Evolutionary conservation across 495 filamentous ascomycete genomes (phyloP).

Genomic region (Penicillium subrubescens): DNA sequence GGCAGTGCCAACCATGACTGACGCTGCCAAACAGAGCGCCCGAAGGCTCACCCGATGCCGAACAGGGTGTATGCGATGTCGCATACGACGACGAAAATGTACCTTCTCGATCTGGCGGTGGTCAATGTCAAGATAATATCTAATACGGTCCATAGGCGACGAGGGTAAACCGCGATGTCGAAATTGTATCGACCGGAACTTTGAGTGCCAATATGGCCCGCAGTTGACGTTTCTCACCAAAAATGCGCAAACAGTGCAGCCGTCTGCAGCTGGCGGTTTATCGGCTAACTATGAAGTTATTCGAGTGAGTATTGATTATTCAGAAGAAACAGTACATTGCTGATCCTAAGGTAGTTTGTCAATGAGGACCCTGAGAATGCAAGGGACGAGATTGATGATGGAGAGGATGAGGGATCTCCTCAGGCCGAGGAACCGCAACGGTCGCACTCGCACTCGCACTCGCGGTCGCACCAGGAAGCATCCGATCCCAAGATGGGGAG

Average conservation of each 20-base stretch:
- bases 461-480: not conserved
- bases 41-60: constrained; percentile 37
- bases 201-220: constrained; percentile 41
- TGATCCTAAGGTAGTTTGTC: constrained; percentile 28
- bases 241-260: constrained; percentile 37
- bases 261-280: constrained; percentile 13
- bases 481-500: not conserved
- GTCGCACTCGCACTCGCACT: not conserved
- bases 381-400: not conserved
- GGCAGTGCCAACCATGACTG: constrained; percentile 11
- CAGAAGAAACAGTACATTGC: not conserved
- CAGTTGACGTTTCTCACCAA: constrained; percentile 46
- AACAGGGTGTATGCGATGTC: constrained; percentile 49
- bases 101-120: constrained; percentile 3
- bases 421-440: not conserved
- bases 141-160: constrained; percentile 32
- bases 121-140: constrained; percentile 1
- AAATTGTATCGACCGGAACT: constrained; percentile 44
- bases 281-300: constrained; percentile 26
- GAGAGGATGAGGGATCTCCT: not conserved
- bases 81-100: constrained; percentile 46
- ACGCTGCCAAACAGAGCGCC: constrained; percentile 10
- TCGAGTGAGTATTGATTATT: constrained; percentile 16
- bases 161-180: constrained; percentile 45
- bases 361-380: constrained; percentile 22